phyloP scores from a whole-genome alignment of 2,329 filamentous ascomycete genomes.

The Colletotrichum lupini region DNA sequence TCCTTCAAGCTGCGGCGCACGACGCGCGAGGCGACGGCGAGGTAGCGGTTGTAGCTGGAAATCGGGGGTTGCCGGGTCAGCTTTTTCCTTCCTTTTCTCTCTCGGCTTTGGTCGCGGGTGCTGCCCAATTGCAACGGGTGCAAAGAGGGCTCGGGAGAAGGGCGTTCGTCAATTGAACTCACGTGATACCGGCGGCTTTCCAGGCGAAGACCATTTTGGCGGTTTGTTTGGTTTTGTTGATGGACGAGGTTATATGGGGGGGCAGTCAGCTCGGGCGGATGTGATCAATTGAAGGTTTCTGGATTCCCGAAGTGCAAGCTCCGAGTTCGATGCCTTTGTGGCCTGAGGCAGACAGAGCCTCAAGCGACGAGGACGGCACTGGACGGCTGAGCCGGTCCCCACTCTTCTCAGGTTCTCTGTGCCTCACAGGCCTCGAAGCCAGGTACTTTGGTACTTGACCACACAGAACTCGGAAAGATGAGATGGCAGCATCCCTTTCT shows the following conservation, averaged over 20 bases:
- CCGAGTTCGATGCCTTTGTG: slow-evolving; percentile 37
- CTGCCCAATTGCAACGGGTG: background rate
- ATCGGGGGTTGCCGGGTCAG: slow-evolving; percentile 46
- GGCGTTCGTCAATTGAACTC: slow-evolving; percentile 59
- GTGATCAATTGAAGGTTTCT: slow-evolving; percentile 46
- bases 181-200: slow-evolving; percentile 98
- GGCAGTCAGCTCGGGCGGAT: slow-evolving; percentile 42
- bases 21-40: slow-evolving; percentile 92
- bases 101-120: background rate
- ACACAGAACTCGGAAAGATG: background rate
- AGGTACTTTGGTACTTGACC: slow-evolving; percentile 5
- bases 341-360: slow-evolving; percentile 27
- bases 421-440: slow-evolving; percentile 1
- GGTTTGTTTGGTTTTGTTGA: slow-evolving; percentile 47
- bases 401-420: background rate
- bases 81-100: slow-evolving; percentile 36
- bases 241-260: slow-evolving; percentile 42
- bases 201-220: slow-evolving; percentile 95
- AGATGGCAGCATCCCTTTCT: slow-evolving; percentile 2
- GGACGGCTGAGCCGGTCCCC: background rate
- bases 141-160: background rate
- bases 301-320: slow-evolving; percentile 35
- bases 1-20: slow-evolving; percentile 98
- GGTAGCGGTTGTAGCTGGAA: slow-evolving; percentile 98
- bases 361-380: background rate